phyloP scores from a whole-genome alignment of 2,329 filamentous ascomycete species.

The Fusarium guadeloupense region DNA sequence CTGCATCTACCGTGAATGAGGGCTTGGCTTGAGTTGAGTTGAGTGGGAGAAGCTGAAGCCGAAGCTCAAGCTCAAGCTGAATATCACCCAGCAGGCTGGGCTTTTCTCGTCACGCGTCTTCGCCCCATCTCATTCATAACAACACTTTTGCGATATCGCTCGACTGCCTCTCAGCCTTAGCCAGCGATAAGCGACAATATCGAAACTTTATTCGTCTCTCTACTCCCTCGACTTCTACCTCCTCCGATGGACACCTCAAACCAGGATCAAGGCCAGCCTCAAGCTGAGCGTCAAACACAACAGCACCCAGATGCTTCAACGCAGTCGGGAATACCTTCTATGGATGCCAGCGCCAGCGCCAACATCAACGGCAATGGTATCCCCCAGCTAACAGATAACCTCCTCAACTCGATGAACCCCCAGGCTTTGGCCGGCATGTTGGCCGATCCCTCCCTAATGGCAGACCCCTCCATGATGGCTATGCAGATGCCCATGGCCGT shows the following conservation, averaged over 20 bases:
- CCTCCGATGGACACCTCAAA: conserved; percentile 33
- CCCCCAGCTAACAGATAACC: conserved; percentile 31
- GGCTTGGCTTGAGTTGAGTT: conserved; percentile 5
- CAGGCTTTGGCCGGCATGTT: conserved; percentile 40
- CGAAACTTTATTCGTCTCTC: background rate
- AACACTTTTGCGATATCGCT: conserved; percentile 22
- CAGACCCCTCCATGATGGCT: conserved; percentile 40
- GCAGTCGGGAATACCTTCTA: conserved; percentile 4
- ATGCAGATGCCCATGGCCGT: conserved; percentile 42
- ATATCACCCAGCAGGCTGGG: conserved; percentile 38
- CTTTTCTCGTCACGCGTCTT: conserved; percentile 29
- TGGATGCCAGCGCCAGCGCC: conserved; percentile 7
- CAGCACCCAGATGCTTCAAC: conserved; percentile 26
- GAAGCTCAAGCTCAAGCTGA: no score
- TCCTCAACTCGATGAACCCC: conserved; percentile 38
- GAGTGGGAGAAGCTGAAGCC: conserved; percentile 2
- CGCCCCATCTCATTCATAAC: conserved; percentile 32
- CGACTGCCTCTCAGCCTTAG: conserved; percentile 30
- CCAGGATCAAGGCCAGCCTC: conserved; percentile 34
- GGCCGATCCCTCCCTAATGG: conserved; percentile 38
- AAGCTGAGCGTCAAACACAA: conserved; percentile 30
- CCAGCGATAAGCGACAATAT: conserved; percentile 3
- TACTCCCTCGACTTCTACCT: background rate
- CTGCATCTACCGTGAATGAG: conserved; percentile 21
- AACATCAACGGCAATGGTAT: conserved; percentile 27